Evolutionary conservation across 176 grass and related monocot species (phyloP).

Genomic region (Zoysia pacifica): DNA sequence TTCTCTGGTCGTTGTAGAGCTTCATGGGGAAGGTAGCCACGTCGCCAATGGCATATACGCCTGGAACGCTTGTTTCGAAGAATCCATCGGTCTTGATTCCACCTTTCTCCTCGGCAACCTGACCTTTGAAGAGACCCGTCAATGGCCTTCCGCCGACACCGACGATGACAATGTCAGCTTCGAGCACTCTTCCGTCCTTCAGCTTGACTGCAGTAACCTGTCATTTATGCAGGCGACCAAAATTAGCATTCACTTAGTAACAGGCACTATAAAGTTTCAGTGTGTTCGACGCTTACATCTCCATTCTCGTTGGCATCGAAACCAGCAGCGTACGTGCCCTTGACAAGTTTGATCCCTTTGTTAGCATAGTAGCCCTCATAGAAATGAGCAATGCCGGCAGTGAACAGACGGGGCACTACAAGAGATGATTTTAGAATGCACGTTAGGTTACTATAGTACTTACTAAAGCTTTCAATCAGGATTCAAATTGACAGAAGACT

Average conservation of each 20-base stretch:
- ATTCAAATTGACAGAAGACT: conserved; percentile 34
- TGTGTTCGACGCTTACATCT: conserved; percentile 66
- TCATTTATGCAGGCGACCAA: conserved; percentile 6
- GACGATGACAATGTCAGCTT: conserved; percentile 85
- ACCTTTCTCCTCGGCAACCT: conserved; percentile 82
- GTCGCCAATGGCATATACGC: conserved; percentile 89
- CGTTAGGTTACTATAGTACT: background rate
- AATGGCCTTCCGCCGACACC: conserved; percentile 90
- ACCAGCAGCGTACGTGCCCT: conserved; percentile 77
- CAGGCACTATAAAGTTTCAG: background rate
- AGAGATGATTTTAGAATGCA: conserved; percentile 7
- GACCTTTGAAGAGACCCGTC: conserved; percentile 77
- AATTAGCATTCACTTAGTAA: background rate
- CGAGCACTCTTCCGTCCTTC: conserved; percentile 78
- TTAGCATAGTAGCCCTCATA: conserved; percentile 86
- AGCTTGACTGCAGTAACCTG: conserved; percentile 83
- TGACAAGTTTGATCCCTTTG: conserved; percentile 84
- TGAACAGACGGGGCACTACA: conserved; percentile 95
- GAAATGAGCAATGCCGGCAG: conserved; percentile 83
- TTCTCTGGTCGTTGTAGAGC: conserved; percentile 68
- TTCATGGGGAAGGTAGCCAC: conserved; percentile 94
- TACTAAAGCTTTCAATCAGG: background rate
- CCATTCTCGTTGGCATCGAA: conserved; percentile 80
- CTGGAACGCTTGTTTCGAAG: conserved; percentile 77
- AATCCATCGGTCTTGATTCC: conserved; percentile 94